Base-by-base conservation (phyloP, 1,284 basidiomycete species). In the Cryptococcus sp. region DNA sequence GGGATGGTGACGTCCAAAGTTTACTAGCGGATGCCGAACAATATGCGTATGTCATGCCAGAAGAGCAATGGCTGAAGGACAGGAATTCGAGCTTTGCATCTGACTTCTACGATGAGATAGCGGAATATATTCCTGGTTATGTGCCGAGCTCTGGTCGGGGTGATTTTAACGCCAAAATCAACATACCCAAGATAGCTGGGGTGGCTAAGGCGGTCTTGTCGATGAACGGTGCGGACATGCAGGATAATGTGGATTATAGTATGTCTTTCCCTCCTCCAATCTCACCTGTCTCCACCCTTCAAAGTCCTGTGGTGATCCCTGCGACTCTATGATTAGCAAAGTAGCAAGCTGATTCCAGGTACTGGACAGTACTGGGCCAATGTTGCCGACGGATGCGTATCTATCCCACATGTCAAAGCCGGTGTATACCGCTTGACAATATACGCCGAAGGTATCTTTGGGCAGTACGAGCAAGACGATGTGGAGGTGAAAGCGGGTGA, bases 361-460 rank as follows among this genome's bases (percentile, higher is more conserved):
- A 52, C 32, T 39, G 36, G 36, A 19, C 69, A 72, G 57, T 72
- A 72, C 46, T 72, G 69, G 69, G 55, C 52, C 23, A 54, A 68
- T 21, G 49, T 69, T 3, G 24, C 42, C 13, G 50, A 59, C 45
- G 66, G 69, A 19, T 52, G 21, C 3, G 59, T 65, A 16, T 16
- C 40, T 2, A 62, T 72, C 21, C 50, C 56, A 18, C 55, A 66
- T 7, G 58, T 72, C 50, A 63, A 63, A 42, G 66, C 64, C 4
- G 69, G 69, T 4, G 55, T 44, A 10, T 72, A 72, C 37, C 52
- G 69, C 16, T 48, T 71, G 24, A 71, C 69, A 0, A 45, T 65
- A 32, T 69, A 71, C 47, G 69, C 67, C 19, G 63, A 64, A n/a
- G 61, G 60, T 45, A 44, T 68, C 7, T 72, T 72, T 52, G 69